Conservation (phyloP, 257 asterid species). For the Primulina tabacum region DNA sequence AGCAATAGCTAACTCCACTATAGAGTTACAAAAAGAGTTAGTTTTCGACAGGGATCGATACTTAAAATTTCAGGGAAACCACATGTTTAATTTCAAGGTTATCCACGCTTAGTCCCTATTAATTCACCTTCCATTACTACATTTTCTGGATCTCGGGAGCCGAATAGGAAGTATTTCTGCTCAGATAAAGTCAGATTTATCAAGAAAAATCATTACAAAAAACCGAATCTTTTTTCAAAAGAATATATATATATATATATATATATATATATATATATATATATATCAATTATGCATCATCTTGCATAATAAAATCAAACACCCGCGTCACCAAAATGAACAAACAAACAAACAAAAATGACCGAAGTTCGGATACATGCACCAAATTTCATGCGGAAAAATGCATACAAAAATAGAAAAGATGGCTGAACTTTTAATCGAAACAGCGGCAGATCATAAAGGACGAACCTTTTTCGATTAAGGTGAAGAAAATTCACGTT, state of each 20-base stretch:
- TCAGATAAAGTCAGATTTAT: slow-evolving; percentile 20
- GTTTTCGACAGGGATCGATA: too few relatives aligned
- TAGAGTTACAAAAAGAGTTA: slow-evolving; percentile 5
- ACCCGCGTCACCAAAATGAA: slow-evolving; percentile 12
- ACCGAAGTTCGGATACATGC: slow-evolving; percentile 14
- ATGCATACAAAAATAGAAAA: background rate
- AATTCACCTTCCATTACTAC: background rate
- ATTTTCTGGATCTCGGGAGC: slow-evolving; percentile 24
- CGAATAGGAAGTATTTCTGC: background rate
- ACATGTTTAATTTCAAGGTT: background rate
- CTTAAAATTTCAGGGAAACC: background rate
- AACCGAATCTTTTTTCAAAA: background rate
- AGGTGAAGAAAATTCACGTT: slow-evolving; percentile 9
- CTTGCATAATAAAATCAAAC: slow-evolving; percentile 22
- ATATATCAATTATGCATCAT: slow-evolving; percentile 22
- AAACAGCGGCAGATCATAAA: slow-evolving; percentile 18
- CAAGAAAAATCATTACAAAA: background rate
- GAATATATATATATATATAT: background rate
- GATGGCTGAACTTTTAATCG: slow-evolving; percentile 5
- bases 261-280: background rate
- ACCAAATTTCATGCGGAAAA: slow-evolving; percentile 25
- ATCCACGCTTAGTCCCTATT: background rate
- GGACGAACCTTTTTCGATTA: slow-evolving; percentile 22
- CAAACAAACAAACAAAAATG: background rate
- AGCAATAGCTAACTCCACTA: background rate